Base-by-base conservation (phyloP, 2,329 filamentous ascomycete species). In the Cordyceps tenuipes region DNA sequence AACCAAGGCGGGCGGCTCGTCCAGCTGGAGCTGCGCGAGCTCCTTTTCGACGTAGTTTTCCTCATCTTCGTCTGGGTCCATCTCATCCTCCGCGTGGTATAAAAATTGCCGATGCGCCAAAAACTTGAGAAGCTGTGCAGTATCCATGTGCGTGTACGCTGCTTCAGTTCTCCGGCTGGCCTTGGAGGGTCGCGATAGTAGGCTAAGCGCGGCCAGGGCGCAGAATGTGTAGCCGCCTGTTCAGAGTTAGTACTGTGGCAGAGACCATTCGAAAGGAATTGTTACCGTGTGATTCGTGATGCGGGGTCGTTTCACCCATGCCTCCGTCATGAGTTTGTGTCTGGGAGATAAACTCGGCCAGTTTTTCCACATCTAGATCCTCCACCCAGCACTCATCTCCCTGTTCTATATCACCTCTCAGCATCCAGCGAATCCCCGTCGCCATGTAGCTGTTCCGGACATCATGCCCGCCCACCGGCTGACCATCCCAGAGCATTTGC, bases 181-280 rank as follows among this genome's bases (percentile, higher is more conserved):
- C 15, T 31, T 21, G 15, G 76, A 70, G 1, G 88, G 79, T 12
- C 85, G 82, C 62, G 84, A 83, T n/a, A 97, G 78, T 54, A 97
- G 83, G 2, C 84, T 82, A 5, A 97, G 77, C 5, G 91, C 88
- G 12, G 84, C 86, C 58, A 97, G 82, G 8, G 88, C 91, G 72
- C 91, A 97, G 76, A 92, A 97, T 10, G 90, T 91, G 71, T 96
- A 93, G 21, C 94, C 94, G 66, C 90, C 89, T 91, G n/a, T 17
- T 7, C 63, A 34, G 61, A 61, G 52, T 58, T 31, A 61, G 48
- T 36, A 8, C 2, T 56, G 9, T 15, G n/a, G 19, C 26, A 10
- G 2, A 10, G 1, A 15, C 8, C 9, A 15, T 8, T 19, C 17
- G 19, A 29, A 19, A 7, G 6, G 26, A 5, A 9, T 15, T 10